phyloP scores from a whole-genome alignment of 23 red algal species.

The Cyanidiococcus yangmingshanensis region DNA sequence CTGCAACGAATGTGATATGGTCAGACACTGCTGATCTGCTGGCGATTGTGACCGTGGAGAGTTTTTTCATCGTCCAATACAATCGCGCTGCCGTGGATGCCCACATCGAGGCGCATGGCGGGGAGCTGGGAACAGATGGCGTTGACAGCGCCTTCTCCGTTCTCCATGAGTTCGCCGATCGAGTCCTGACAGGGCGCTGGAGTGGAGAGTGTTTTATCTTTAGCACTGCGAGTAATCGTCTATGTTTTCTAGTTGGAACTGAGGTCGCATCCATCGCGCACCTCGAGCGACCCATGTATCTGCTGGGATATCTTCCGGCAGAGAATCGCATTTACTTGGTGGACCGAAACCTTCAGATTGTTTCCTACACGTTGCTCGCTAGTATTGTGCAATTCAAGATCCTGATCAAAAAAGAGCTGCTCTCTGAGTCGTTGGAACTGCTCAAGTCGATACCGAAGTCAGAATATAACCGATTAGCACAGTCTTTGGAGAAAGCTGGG shows the following conservation, averaged over 20 bases:
- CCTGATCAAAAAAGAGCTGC: constrained; percentile 47
- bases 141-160: constrained; percentile 90
- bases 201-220: constrained; percentile 97
- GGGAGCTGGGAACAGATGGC: constrained; percentile 53
- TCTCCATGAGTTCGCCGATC: constrained; percentile 62
- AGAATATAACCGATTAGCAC: constrained; percentile 85
- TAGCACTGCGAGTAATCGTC: constrained; percentile 38
- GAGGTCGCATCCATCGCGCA: constrained; percentile 68
- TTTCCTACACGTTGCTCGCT: constrained; percentile 65
- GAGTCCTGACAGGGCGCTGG: constrained; percentile 60
- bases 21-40: constrained; percentile 55
- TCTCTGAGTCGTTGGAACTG: constrained; percentile 42
- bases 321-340: constrained; percentile 79
- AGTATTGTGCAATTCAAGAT: constrained; percentile 86
- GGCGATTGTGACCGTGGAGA: constrained; percentile 47
- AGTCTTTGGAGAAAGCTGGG: constrained; percentile 71
- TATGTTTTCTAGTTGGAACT: constrained; percentile 71
- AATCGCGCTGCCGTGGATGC: constrained; percentile 49
- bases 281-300: constrained; percentile 73
- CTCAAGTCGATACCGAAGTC: constrained; percentile 49
- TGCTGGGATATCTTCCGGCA: constrained; percentile 80
- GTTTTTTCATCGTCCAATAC: constrained; percentile 75
- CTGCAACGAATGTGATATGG: constrained; percentile 65
- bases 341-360: constrained; percentile 62
- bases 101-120: constrained; percentile 40